Base-by-base conservation (phyloP, 2,329 filamentous ascomycete genomes). In the Xylariaceae sp. region DNA sequence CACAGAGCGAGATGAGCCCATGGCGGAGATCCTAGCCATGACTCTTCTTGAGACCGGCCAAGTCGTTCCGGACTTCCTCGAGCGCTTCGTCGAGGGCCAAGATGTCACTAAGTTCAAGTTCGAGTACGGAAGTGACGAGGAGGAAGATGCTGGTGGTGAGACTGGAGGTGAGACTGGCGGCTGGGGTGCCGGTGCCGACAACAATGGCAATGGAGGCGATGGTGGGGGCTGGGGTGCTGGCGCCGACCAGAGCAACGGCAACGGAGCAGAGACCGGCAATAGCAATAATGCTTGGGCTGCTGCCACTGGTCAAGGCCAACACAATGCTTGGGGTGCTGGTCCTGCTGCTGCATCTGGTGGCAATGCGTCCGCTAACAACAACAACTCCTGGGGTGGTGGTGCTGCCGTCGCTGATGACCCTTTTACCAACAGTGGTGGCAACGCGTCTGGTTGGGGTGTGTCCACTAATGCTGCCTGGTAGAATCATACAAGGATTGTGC, bases 31-130 rank as follows among this genome's bases (percentile, higher is more conserved):
- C 2, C 73, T 98, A 1, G 86, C 88, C 29, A 90, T 91, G 63
- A 82, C 88, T 5, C 74, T 98, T 0, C 61, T 95, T 0, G 92
- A 97, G 67, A 87, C 82, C 5, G 75, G 82, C 5, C 89, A 95
- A 66, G 67, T 73, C 0, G 69, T 98, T 21, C 93, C 93, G 0
- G 86, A 94, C 0, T 97, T 97, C 62, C 76, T 97, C 0, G 63
- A 85, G 54, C 53, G 72, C 1, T 82, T 80, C 62, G 85, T 85
- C 0, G 76, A 83, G 47, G 75, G 76, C 1, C 69, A 67, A 0
- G 67, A 71, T 1, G 61, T 64, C 0, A 58, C 65, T 14, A 69
- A 77, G 17, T 66, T 77, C 17, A 74, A 75, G 54, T 79, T 80
- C 38, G 78, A 80, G 56, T 73, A 73, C 0, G 76, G 78, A 41